phyloP scores from a whole-genome alignment of 768 basidiomycete species.

The Termitomyces heimii region DNA sequence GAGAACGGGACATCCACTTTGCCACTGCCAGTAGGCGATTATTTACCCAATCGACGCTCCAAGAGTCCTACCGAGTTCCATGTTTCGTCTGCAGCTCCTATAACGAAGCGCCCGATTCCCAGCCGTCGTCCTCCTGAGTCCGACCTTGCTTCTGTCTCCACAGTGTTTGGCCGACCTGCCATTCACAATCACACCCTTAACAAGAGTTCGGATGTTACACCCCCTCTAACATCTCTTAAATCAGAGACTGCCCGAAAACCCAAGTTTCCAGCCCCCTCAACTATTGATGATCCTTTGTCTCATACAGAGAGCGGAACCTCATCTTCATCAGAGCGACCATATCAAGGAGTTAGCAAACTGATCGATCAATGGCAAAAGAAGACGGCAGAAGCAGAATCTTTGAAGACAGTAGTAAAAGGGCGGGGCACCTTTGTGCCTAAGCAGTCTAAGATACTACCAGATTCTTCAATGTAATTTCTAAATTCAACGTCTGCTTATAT shows the following conservation, averaged over 20 bases:
- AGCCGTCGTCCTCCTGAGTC: background rate
- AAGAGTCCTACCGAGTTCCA: constrained; percentile 5
- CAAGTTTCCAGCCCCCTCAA: constrained; percentile 14
- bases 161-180: constrained; percentile 3
- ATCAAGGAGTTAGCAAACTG: constrained; percentile 76
- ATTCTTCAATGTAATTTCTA: constrained; percentile 5
- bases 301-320: constrained; percentile 30
- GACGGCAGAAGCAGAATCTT: constrained; percentile 50
- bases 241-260: constrained; percentile 15
- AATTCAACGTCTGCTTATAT: background rate
- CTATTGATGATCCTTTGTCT: constrained; percentile 13
- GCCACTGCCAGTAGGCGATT: constrained; percentile 4
- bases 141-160: background rate
- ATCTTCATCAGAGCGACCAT: constrained; percentile 71
- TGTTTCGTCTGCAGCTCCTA: background rate
- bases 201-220: constrained; percentile 13
- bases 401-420: constrained; percentile 21
- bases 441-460: constrained; percentile 29
- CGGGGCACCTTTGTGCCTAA: constrained; percentile 32
- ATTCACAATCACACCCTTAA: constrained; percentile 7
- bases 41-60: constrained; percentile 1
- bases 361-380: constrained; percentile 89
- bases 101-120: constrained; percentile 1
- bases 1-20: constrained; percentile 1
- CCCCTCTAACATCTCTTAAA: constrained; percentile 24